Evolutionary conservation across 208 protist genomes (phyloP), one percentile per base, ranked within the genome.

Genomic region (Angomonas deanei): DNA sequence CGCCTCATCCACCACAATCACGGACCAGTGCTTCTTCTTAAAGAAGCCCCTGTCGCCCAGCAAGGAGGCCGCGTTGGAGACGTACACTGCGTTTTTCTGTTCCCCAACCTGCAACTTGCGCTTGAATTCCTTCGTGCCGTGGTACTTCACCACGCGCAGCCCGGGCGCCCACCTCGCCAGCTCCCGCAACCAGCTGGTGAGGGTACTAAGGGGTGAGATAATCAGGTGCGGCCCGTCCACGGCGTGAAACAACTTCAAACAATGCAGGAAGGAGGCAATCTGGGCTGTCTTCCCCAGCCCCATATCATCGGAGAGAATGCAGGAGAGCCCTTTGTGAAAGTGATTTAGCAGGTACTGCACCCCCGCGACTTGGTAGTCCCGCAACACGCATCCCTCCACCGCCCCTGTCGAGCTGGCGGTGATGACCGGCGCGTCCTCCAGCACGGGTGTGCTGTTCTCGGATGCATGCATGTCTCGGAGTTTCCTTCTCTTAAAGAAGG

Each of bases 201-300:
- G 70, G 1, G 96, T 99, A 6, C 94, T 96, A 1, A 99, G 84
- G 3, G 98, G 98, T 0, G 82, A 91, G 17, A 99, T 74, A 19
- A 99, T 86, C 6, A 99, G 63, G 70, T 98, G 98, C 3, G 98
- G 98, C 0, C 98, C 98, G 28, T 77, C 68, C 31, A 93, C 83
- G 21, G 30, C 23, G 70, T 93, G 76, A 17, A 86, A 66, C 36
- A 57, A 56, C 53, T 84, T 70, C 4, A 98, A 73, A 6, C 78
- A 65, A 46, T 97, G 81, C 21, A 98, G 67, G 59, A 98, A 97
- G 33, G 90, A 74, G 27, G 97, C 77, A 30, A 92, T 86, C 76
- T 99, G 97, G 23, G 98, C 88, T n/a, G 98, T 99, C 80, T 99
- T 99, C 27, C 98, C 97, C 0, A 99, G 88, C 28, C 97, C 97